Percentiles rank a stretch among this genome's conserved stretches.
These are phyloP conservation scores for Jatropha curcas DNA, from an alignment of 345 rosid genomes.

Conservation along the genomic window DNA sequence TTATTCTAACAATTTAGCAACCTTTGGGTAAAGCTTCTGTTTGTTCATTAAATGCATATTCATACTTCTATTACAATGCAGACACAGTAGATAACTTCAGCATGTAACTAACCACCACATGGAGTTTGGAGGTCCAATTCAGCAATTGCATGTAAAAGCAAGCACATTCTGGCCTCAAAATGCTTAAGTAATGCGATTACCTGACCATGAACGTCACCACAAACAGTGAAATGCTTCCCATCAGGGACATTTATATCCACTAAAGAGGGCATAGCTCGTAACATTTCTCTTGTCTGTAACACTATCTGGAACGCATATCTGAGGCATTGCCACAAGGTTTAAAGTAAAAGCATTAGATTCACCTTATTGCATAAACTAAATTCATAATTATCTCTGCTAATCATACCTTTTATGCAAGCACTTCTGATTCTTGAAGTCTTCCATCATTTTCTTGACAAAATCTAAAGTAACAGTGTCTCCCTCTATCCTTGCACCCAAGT, in stretches of 20 bases:
- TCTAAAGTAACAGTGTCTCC: slow-evolving; percentile 84
- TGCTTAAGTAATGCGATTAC: slow-evolving; percentile 39
- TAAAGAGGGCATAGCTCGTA: slow-evolving; percentile 73
- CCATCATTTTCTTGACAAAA: slow-evolving; percentile 93
- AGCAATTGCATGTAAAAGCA: slow-evolving; percentile 2
- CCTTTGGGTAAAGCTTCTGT: background rate
- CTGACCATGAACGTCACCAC: slow-evolving; percentile 99
- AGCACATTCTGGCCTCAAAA: slow-evolving; percentile 4
- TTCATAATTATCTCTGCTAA: slow-evolving; percentile 14
- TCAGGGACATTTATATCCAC: slow-evolving; percentile 75
- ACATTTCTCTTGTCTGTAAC: slow-evolving; percentile 78
- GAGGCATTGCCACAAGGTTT: slow-evolving; percentile 25
- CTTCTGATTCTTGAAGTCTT: slow-evolving; percentile 86
- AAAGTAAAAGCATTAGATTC: slow-evolving; percentile 19
- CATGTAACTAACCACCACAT: background rate
- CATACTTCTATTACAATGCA: background rate
- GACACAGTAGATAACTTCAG: background rate
- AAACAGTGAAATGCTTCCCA: slow-evolving; percentile 78
- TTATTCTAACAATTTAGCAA: too few relatives aligned
- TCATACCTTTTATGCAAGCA: slow-evolving; percentile 80
- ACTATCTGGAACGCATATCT: slow-evolving; percentile 95
- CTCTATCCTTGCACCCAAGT: slow-evolving; percentile 88
- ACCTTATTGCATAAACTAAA: slow-evolving; percentile 8
- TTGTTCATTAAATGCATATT: background rate
- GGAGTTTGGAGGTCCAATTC: background rate